These are phyloP conservation scores for Sporothrix phasma DNA, from an alignment of 2,329 filamentous ascomycete genomes.

Conservation along the genomic window DNA sequence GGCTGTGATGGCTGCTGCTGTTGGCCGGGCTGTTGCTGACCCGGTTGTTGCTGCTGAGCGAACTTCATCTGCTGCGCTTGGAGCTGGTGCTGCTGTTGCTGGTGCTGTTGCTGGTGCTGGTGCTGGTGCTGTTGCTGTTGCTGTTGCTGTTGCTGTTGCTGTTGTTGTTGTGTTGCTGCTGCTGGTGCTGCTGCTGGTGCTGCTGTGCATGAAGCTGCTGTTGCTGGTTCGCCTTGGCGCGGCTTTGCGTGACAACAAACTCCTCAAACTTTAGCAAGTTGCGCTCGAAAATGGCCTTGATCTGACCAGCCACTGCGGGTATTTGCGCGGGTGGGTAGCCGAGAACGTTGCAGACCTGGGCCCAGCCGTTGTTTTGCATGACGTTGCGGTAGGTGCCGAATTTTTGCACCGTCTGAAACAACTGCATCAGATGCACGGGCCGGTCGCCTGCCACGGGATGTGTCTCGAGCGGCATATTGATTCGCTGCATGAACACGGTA, in stretches of 20 bases:
- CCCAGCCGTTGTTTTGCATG: constrained; percentile 62
- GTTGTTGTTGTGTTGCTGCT: constrained; percentile 14
- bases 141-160: constrained; percentile 22
- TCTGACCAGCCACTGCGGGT: constrained; percentile 56
- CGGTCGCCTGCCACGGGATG: constrained; percentile 66
- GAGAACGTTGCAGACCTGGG: constrained; percentile 55
- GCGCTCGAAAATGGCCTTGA: constrained; percentile 64
- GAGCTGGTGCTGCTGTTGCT: neutral
- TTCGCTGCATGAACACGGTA: constrained; percentile 64
- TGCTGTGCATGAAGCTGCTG: constrained; percentile 34
- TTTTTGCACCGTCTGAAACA: constrained; percentile 71
- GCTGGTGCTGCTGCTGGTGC: constrained; percentile 30
- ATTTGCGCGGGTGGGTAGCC: constrained; percentile 53
- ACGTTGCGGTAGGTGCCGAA: constrained; percentile 68
- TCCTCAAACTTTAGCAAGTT: constrained; percentile 72
- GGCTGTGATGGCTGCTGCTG: constrained; percentile 12
- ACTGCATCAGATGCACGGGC: constrained; percentile 60
- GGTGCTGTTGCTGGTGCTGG: constrained; percentile 28
- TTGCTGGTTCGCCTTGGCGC: constrained; percentile 39
- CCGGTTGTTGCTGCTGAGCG: constrained; percentile 24
- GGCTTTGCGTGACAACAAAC: constrained; percentile 45
- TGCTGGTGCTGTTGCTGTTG: constrained; percentile 23
- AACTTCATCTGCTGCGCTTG: no score
- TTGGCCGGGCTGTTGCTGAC: constrained; percentile 13
- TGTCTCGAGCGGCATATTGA: constrained; percentile 62